phyloP scores from a whole-genome alignment of 1,284 basidiomycete species.

The Pseudozyma hubeiensis region DNA sequence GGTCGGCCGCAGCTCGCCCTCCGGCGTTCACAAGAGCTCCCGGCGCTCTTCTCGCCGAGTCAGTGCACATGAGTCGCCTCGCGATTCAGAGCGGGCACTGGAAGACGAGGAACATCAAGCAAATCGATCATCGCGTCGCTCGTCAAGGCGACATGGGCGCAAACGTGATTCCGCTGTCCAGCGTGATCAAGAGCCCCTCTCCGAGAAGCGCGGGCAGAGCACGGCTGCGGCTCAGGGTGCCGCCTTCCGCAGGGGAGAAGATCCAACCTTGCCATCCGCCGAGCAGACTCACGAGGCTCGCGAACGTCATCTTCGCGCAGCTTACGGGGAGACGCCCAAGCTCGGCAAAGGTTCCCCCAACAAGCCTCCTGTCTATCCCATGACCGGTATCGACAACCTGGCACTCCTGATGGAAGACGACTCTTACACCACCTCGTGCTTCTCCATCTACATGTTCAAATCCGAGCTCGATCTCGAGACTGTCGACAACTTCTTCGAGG shows the following conservation, averaged over 20 bases:
- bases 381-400: conserved; percentile 67
- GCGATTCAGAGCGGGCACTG: neutral
- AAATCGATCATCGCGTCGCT: conserved; percentile 14
- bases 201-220: conserved; percentile 15
- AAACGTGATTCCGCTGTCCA: neutral
- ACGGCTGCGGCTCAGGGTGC: conserved; percentile 49
- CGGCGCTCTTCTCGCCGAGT: conserved; percentile 33
- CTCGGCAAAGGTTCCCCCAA: conserved; percentile 46
- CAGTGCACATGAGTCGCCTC: conserved; percentile 16
- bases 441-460: conserved; percentile 67
- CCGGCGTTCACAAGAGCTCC: conserved; percentile 8
- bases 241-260: conserved; percentile 32
- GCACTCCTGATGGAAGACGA: conserved; percentile 66
- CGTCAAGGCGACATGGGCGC: conserved; percentile 17
- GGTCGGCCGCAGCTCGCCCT: conserved; percentile 7
- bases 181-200: neutral
- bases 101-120: conserved; percentile 1
- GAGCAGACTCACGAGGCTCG: conserved; percentile 34
- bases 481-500: conserved; percentile 64
- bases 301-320: conserved; percentile 40
- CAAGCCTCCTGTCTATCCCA: conserved; percentile 54
- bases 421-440: conserved; percentile 65
- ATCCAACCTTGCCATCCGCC: conserved; percentile 14
- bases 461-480: conserved; percentile 63
- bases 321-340: conserved; percentile 38